phyloP scores from a whole-genome alignment of 2,329 filamentous ascomycete species.

The Microcyclosporella mali region DNA sequence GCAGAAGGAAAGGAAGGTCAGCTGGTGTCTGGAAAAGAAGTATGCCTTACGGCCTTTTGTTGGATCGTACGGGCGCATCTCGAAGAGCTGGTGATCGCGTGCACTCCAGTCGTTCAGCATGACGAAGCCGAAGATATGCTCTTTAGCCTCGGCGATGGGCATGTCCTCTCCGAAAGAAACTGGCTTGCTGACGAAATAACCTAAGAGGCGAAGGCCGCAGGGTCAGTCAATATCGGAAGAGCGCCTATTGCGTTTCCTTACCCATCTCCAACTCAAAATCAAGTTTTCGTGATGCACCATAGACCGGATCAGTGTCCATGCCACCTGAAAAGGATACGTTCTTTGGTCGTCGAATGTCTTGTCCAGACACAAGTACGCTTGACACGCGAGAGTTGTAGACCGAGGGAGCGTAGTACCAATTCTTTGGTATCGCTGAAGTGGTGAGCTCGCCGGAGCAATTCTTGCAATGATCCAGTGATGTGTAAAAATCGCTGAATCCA shows the following conservation, averaged over 20 bases:
- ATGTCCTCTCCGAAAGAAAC: slow-evolving; percentile 35
- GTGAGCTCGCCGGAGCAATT: slow-evolving; percentile 44
- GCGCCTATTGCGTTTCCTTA: too few relatives aligned
- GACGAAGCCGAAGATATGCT: slow-evolving; percentile 58
- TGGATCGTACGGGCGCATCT: slow-evolving; percentile 58
- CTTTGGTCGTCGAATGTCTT: slow-evolving; percentile 39
- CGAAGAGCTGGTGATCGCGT: slow-evolving; percentile 53
- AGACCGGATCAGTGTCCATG: slow-evolving; percentile 33
- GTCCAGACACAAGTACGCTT: slow-evolving; percentile 24
- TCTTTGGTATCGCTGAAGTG: slow-evolving; percentile 22
- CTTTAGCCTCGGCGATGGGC: slow-evolving; percentile 38
- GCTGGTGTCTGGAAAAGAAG: too few relatives aligned
- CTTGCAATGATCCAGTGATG: slow-evolving; percentile 47
- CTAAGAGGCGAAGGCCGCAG: too few relatives aligned
- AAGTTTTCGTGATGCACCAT: slow-evolving; percentile 36
- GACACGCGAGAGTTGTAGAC: slow-evolving; percentile 40
- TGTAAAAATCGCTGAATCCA: slow-evolving; percentile 56
- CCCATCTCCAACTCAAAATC: slow-evolving; percentile 48
- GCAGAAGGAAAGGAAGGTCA: too few relatives aligned
- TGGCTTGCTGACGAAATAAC: slow-evolving; percentile 40
- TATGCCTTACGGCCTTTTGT: too few relatives aligned
- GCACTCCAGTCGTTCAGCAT: slow-evolving; percentile 58
- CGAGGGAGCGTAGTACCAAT: slow-evolving; percentile 32
- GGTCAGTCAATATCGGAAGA: too few relatives aligned
- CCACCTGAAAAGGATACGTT: slow-evolving; percentile 37